Base-by-base conservation (phyloP, 2,329 filamentous ascomycete genomes). In the Seiridium cupressi region DNA sequence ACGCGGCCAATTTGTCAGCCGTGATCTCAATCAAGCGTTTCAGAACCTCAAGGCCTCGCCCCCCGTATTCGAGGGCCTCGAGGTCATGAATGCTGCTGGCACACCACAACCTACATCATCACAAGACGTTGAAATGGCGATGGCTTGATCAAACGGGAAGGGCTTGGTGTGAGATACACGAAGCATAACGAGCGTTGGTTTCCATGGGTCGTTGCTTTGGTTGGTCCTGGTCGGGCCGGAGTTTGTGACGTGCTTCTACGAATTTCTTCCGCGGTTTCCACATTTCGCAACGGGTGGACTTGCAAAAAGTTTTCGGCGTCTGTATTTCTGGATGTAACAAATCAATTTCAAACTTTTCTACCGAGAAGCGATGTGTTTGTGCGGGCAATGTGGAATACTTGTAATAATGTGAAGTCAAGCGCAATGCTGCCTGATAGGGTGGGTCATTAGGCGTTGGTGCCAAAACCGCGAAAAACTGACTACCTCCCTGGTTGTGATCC, bases 1-100 rank as follows among this genome's bases (percentile, higher is more conserved):
- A 55, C 84, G 86, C 65, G 86, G 85, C 47, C 83, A 85, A 47
- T 79, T 89, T 31, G 84, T 89, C 61, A 88, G 85, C 76, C 78
- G 72, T 55, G 79, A 80, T 55, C 73, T 81, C 4, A 80, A 86
- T 57, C 81, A 79, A 60, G 78, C 83, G 11, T 80, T 88, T 55
- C 73, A 75, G 60, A 88, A 89, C 64, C 77, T 89, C 54, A 84
- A 83, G 68, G 75, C 73, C 51, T 81, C 79, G 4, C 82, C 84
- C 48, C 85, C 86, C 3, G 69, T 76, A 8, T 89, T 89, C 64
- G 86, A 89, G 56, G 81, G 84, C 6, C 71, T 73, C 13, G 72
- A 81, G 59, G 79, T 79, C 8, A 77, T 87, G 67, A 71, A 73
- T 54, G 81, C 82, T 7, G 75, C 79, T 9, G 77, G 78, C 64